Conservation (phyloP, 1,284 basidiomycete genomes). For the Ceratobasidium sp. region DNA sequence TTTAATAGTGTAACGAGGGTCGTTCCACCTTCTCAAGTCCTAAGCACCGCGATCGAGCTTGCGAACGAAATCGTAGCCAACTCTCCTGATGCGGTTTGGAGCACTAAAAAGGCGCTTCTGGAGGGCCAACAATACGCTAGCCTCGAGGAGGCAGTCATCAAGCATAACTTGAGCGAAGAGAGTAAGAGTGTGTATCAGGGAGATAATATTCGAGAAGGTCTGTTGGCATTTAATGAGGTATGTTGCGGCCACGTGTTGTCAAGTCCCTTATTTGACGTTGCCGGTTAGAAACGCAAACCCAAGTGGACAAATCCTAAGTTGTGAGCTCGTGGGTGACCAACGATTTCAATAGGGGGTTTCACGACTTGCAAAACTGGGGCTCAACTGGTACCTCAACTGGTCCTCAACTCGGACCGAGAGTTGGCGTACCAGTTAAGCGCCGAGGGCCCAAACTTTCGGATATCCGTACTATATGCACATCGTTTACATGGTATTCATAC, state of each 20-base stretch:
- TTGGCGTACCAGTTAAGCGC: too few relatives aligned
- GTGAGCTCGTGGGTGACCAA: conserved; percentile 54
- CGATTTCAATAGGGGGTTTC: too few relatives aligned
- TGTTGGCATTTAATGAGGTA: conserved; percentile 65
- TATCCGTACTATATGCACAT: too few relatives aligned
- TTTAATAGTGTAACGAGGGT: conserved; percentile 74
- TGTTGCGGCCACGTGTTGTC: conserved; percentile 45
- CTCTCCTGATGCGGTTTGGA: conserved; percentile 85
- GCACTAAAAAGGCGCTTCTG: conserved; percentile 78
- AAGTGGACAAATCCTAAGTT: conserved; percentile 73
- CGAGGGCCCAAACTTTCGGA: too few relatives aligned
- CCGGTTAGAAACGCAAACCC: conserved; percentile 69
- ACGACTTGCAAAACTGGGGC: too few relatives aligned
- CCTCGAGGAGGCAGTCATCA: conserved; percentile 68
- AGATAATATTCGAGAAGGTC: conserved; percentile 79
- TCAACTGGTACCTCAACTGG: too few relatives aligned
- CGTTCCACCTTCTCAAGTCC: conserved; percentile 69
- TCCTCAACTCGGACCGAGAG: too few relatives aligned
- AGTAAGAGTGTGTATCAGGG: conserved; percentile 75
- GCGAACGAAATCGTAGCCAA: conserved; percentile 76
- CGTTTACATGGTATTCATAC: too few relatives aligned
- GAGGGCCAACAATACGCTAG: conserved; percentile 67
- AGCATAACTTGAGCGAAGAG: conserved; percentile 66
- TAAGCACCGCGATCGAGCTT: conserved; percentile 73
- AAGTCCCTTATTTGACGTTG: conserved; percentile 20